Evolutionary conservation across 257 asterid species (phyloP).

Genomic region (Ligustrum vulgare): DNA sequence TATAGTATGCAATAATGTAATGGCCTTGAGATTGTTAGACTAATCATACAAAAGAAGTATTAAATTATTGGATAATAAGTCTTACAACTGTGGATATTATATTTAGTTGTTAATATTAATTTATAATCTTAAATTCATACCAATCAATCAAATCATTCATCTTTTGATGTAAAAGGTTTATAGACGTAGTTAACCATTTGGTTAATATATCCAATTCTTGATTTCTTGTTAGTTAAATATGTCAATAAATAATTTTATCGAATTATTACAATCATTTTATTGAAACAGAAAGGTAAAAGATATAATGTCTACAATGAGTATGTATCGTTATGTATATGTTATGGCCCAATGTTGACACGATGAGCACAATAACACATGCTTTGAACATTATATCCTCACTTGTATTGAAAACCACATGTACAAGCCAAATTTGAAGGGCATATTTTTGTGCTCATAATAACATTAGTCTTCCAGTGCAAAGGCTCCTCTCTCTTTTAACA

Average conservation of each 20-base stretch:
- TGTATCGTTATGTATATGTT: too few species aligned
- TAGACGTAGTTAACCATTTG: too few species aligned
- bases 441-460: not conserved
- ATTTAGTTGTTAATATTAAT: not conserved
- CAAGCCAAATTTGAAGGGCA: not conserved
- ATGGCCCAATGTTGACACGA: too few species aligned
- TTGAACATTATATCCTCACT: too few species aligned
- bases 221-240: not conserved
- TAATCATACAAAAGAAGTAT: not conserved
- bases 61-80: not conserved
- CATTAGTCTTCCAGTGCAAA: too few species aligned
- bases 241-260: not conserved
- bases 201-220: too few species aligned
- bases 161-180: too few species aligned
- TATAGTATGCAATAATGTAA: not conserved
- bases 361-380: too few species aligned
- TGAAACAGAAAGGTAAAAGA: too few species aligned
- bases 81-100: not conserved
- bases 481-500: not conserved
- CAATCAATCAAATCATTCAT: too few species aligned
- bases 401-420: not conserved
- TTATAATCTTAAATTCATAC: not conserved
- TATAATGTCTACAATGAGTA: too few species aligned
- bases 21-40: not conserved
- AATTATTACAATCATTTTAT: not conserved